phyloP scores from a whole-genome alignment of 2,329 filamentous ascomycete genomes.

The Arachnopeziza araneosa region DNA sequence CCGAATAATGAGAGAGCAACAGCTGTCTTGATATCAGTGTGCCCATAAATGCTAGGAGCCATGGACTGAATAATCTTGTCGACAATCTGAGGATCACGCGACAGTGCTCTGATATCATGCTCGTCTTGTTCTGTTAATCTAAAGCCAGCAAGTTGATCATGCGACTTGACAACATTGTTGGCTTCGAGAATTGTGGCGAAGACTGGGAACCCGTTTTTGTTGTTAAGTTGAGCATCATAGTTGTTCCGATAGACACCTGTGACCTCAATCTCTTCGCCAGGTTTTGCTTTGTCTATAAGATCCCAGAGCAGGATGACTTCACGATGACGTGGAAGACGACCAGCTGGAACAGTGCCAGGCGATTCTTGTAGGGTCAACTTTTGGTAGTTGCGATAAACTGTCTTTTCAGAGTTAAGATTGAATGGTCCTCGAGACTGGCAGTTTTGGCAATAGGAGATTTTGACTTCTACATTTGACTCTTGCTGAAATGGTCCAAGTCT shows the following conservation, averaged over 20 bases:
- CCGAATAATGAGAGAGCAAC: conserved; percentile 92
- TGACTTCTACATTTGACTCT: conserved; percentile 93
- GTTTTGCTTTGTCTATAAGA: conserved; percentile 93
- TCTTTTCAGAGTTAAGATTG: conserved; percentile 93
- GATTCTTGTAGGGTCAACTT: conserved; percentile 97
- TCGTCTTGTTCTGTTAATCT: conserved; percentile 93
- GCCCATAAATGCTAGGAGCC: conserved; percentile 94
- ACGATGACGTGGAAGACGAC: conserved; percentile 84
- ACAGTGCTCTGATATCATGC: conserved; percentile 79
- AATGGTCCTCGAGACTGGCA: conserved; percentile 95
- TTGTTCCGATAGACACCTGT: conserved; percentile 98
- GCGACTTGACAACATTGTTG: conserved; percentile 93
- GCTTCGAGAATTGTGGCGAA: conserved; percentile 97
- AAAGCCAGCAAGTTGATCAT: conserved; percentile 96
- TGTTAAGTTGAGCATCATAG: conserved; percentile 95
- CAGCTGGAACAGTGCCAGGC: conserved; percentile 91
- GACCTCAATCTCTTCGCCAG: conserved; percentile 94
- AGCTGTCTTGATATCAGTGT: conserved; percentile 94
- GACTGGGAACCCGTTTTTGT: conserved; percentile 96
- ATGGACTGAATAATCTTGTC: conserved; percentile 92
- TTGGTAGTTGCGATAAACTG: conserved; percentile 97
- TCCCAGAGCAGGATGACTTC: conserved; percentile 97
- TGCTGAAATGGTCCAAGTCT: conserved; percentile 96
- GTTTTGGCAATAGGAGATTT: conserved; percentile 92
- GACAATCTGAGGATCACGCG: conserved; percentile 83